Percentiles rank a stretch among this genome's conserved stretches.
Conservation (phyloP, 2,329 filamentous ascomycete genomes). For the Epichloe sylvatica region DNA sequence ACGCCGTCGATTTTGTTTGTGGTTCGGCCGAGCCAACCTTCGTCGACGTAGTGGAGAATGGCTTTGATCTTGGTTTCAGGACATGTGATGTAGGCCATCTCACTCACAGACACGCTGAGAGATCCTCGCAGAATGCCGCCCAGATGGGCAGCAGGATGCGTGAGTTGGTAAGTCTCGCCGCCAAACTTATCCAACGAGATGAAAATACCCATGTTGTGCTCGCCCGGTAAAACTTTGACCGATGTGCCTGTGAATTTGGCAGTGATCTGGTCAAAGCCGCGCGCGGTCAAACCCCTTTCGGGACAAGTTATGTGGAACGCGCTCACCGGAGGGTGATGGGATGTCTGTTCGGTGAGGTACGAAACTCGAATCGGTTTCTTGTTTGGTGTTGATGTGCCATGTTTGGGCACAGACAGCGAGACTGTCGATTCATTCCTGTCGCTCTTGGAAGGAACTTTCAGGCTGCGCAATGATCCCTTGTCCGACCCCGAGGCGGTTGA, state of each 20-base stretch:
- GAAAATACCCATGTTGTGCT: slow-evolving; percentile 93
- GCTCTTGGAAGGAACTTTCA: slow-evolving; percentile 31
- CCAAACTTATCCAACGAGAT: slow-evolving; percentile 67
- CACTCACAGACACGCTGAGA: slow-evolving; percentile 81
- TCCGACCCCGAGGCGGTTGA: slow-evolving; percentile 19
- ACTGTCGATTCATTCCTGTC: slow-evolving; percentile 34
- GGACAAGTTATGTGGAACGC: slow-evolving; percentile 91
- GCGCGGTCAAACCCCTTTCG: slow-evolving; percentile 73
- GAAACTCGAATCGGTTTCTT: slow-evolving; percentile 60
- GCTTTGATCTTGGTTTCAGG: slow-evolving; percentile 82
- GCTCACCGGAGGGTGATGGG: slow-evolving; percentile 92
- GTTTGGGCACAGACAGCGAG: slow-evolving; percentile 37
- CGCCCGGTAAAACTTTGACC: slow-evolving; percentile 77
- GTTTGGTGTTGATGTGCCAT: slow-evolving; percentile 25
- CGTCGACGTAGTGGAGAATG: slow-evolving; percentile 84
- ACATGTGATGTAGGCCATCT: slow-evolving; percentile 79
- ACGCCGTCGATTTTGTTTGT: slow-evolving; percentile 88
- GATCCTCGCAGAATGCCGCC: slow-evolving; percentile 77
- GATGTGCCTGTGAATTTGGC: slow-evolving; percentile 97
- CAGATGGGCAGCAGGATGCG: slow-evolving; percentile 84
- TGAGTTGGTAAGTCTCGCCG: slow-evolving; percentile 87
- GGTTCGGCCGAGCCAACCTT: slow-evolving; percentile 83
- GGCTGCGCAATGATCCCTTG: slow-evolving; percentile 32
- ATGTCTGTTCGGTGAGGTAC: slow-evolving; percentile 94
- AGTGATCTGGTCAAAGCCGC: slow-evolving; percentile 89